A percentile compares a stretch with the other conserved stretches of the same genome.
Conservation (phyloP, 345 rosid genomes). For the Lepidium sativum region DNA sequence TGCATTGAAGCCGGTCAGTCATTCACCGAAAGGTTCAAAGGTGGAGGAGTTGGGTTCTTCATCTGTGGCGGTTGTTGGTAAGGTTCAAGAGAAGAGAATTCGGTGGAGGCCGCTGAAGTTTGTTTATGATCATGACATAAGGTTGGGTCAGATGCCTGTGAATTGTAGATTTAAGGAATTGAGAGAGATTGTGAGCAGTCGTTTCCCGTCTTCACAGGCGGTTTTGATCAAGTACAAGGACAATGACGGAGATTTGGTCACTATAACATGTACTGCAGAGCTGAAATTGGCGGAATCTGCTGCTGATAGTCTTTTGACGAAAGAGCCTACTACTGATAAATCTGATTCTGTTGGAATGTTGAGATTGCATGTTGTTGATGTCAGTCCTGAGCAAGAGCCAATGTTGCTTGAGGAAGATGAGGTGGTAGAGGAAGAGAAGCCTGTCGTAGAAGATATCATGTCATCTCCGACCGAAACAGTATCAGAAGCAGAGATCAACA, state of each 20-base stretch:
- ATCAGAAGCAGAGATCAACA: conserved; percentile 40
- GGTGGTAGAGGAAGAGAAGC: conserved; percentile 38
- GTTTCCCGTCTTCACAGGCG: conserved; percentile 79
- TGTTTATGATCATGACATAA: conserved; percentile 87
- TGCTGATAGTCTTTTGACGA: conserved; percentile 45
- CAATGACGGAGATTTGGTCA: conserved; percentile 88
- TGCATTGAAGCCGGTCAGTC: conserved; percentile 45
- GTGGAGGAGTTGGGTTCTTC: conserved; percentile 27
- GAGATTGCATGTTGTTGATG: conserved; percentile 89
- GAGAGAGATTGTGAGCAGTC: conserved; percentile 70
- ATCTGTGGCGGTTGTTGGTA: conserved; percentile 16
- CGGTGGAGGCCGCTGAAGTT: conserved; percentile 73
- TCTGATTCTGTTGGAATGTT: conserved; percentile 51
- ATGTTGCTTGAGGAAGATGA: conserved; percentile 52
- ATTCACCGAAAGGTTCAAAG: conserved; percentile 37
- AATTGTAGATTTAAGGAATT: conserved; percentile 66
- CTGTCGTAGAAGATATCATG: conserved; percentile 45
- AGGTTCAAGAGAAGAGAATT: conserved; percentile 31
- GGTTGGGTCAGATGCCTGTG: conserved; percentile 81
- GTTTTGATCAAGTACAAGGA: conserved; percentile 85
- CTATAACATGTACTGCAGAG: conserved; percentile 67
- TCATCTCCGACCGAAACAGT: conserved; percentile 47
- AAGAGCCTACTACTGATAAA: conserved; percentile 54
- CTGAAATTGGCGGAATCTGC: conserved; percentile 68
- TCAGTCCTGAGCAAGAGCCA: conserved; percentile 89